Percentiles rank a stretch among this genome's conserved stretches.
phyloP scores from a whole-genome alignment of 2,329 filamentous ascomycete species.

The Mariannaea sp. region DNA sequence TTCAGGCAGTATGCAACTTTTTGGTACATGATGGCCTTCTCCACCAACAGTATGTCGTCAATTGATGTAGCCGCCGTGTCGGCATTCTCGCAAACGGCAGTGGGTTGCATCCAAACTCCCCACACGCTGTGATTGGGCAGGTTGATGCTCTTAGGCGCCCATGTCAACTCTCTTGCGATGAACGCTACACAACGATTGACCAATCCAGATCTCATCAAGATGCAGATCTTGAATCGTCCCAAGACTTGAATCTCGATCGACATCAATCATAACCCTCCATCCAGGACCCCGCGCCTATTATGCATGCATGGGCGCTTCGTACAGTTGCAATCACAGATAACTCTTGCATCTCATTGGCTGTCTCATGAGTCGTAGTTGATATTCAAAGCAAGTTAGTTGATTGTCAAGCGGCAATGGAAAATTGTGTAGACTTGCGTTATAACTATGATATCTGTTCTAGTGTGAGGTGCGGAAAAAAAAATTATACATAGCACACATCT shows the following conservation, averaged over 20 bases:
- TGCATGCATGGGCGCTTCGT: conserved; percentile 35
- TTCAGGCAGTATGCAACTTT: conserved; percentile 3
- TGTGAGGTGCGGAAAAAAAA: too few relatives aligned
- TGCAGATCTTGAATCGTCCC: conserved; percentile 22
- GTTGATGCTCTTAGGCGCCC: conserved; percentile 30
- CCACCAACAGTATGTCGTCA: conserved; percentile 10
- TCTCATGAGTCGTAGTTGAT: conserved; percentile 13
- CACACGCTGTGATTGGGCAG: conserved; percentile 25
- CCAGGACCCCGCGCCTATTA: conserved; percentile 31
- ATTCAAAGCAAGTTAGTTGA: conserved; percentile 18
- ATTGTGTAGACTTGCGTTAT: conserved; percentile 25
- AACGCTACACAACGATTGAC: conserved; percentile 12
- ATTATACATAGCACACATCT: conserved; percentile 1
- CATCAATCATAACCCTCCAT: conserved; percentile 6
- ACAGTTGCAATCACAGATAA: background rate
- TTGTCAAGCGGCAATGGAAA: conserved; percentile 24
- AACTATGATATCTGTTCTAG: conserved; percentile 23
- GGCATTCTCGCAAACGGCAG: conserved; percentile 20
- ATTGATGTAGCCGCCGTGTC: conserved; percentile 31
- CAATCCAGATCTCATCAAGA: conserved; percentile 25
- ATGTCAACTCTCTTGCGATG: conserved; percentile 18
- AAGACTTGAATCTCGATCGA: conserved; percentile 23
- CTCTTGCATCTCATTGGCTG: conserved; percentile 24
- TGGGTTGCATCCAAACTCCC: conserved; percentile 22
- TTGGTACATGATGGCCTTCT: conserved; percentile 9